Percentiles rank a stretch among this genome's conserved stretches.
Evolutionary conservation across 805 yeast species (phyloP).

Genomic region (Metschnikowia drakensbergensis): DNA sequence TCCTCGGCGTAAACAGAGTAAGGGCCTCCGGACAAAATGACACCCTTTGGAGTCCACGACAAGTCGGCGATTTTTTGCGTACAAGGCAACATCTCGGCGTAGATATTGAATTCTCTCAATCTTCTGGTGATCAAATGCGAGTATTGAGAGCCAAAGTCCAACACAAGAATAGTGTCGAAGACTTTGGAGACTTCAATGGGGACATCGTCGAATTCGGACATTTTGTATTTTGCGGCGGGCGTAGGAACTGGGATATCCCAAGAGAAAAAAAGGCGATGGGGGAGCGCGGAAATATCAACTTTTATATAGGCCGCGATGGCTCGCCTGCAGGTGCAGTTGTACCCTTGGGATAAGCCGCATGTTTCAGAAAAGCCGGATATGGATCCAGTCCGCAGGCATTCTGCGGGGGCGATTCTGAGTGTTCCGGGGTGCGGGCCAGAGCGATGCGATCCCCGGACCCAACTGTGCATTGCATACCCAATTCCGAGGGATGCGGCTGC

Average conservation of each 20-base stretch:
- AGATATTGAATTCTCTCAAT: conserved; percentile 94
- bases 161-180: conserved; percentile 94
- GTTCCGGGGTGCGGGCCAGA: not conserved
- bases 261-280: conserved; percentile 2
- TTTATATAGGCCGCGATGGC: conserved; percentile 4
- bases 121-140: conserved; percentile 96
- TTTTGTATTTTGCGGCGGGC: not conserved
- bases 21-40: conserved; percentile 95
- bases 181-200: conserved; percentile 72
- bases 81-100: conserved; percentile 99
- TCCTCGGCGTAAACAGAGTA: conserved; percentile 94
- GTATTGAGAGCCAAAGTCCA: conserved; percentile 98
- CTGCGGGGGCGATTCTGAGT: not conserved
- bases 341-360: not conserved
- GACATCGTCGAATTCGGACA: conserved; percentile 26
- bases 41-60: conserved; percentile 93
- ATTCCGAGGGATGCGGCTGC: conserved; percentile 3
- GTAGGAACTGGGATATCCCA: conserved; percentile 4
- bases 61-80: conserved; percentile 94
- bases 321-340: not conserved
- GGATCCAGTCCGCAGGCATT: not conserved
- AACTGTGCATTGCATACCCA: not conserved
- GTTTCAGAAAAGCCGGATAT: not conserved
- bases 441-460: conserved; percentile 1
- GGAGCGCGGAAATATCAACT: not conserved